Base-by-base conservation (phyloP, 441 rosid species). In the Breynia disticha region DNA sequence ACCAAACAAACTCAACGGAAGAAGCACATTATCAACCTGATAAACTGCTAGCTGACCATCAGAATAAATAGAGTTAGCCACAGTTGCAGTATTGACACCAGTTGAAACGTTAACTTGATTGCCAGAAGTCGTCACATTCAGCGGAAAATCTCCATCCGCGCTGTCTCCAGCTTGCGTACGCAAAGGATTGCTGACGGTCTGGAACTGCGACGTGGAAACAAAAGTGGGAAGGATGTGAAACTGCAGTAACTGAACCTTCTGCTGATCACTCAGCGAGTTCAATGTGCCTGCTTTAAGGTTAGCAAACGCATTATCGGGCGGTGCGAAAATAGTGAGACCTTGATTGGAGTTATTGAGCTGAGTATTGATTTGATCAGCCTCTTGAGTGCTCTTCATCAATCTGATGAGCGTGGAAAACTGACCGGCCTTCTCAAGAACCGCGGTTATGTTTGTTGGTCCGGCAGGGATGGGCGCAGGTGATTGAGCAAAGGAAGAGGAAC, bases 151-250 rank as follows among this genome's bases (percentile, higher is more conserved):
- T 16, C 79, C 88, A 1, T 56, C 54, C 22, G 67, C 76, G 11
- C 79, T 72, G 46, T 82, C 73, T 3, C 98, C 95, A 0, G 85
- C 95, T 64, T 91, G 94, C 3, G 98, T 91, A 19, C 90, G 76
- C 61, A 91, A 59, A 2, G 98, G 98, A 68, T 91, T 91, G 71
- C 87, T 85, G 15, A 76, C 78, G 12, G 95, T 87, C 51, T 82
- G 90, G 70, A 91, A 87, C 75, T 82, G 90, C 10, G 94, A 51
- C 69, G 63, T 69, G 43, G 95, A 67, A 19, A 83, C 39, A 63
- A 78, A 67, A 7, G 63, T 67, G 8, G 95, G 98, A 20, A 87
- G 78, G 50, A 87, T 55, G 54, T 91, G 98, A 66, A 80, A 91
- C 54, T 87, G 96, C 46, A 91, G 73, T 37, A 91, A 71, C 61